Base-by-base conservation (phyloP, 164 flowering plant species). In the Echeveria elegans region DNA sequence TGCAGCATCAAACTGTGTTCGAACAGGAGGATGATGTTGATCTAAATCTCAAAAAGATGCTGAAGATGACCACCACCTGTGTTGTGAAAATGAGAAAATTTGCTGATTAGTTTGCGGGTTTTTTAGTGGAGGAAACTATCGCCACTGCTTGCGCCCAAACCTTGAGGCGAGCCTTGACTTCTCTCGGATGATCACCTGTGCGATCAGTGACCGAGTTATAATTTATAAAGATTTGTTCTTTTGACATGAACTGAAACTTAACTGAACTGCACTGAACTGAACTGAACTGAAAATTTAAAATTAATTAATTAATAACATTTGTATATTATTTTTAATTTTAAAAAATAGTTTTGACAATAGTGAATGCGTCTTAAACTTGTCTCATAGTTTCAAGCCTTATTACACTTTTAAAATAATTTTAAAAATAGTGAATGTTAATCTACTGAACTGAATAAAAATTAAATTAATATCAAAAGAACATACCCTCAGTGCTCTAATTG, bases 81-180 rank as follows among this genome's bases (percentile, higher is more conserved):
- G 56, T 26, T 56, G 1, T 2, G 61, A 32, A 56, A 26, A 2
- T 5, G 60, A 11, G 30, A 53, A 23, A 53, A 26, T 26, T 7
- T 24, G 56, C 24, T 50, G 31, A 28, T 56, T 32, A 56, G 61
- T 26, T 56, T 32, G 96, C 70, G 8, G 77, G 68, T 12, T 63
- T 28, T 85, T 75, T 12, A 2, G 32, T 56, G 5, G 86, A 47
- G 15, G 93, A 82, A 5, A 80, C 86, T 10, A 83, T 69, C 1
- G 92, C 92, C 73, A 87, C 92, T 0, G 86, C 88, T 67, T 87
- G 93, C n/a, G 93, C 93, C 93, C 93, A 87, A 15, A 84, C 82
- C 79, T 79, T 84, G 45, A 88, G 85, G 69, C 90, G 76, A 18
- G 93, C 93, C 77, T 88, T 88, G 1, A 87, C 88, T 28, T 87